phyloP scores from a whole-genome alignment of 441 rosid genomes.

The Populus hybrid region DNA sequence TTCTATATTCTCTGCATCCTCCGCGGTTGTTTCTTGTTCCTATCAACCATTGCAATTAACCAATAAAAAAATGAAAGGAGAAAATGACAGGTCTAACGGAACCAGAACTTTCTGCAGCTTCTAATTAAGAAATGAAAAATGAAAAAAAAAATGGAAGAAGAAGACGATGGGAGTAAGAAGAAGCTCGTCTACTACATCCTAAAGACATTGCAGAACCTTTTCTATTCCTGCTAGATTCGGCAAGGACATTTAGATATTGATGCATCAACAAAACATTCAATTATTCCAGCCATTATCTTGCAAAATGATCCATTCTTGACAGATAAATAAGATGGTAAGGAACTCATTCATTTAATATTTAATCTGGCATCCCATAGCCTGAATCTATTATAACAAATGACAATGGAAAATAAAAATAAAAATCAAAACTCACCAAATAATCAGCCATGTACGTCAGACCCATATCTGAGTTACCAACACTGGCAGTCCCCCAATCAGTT shows the following conservation, averaged over 20 bases:
- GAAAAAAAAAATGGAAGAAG: background rate
- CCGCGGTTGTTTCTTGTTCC: constrained; percentile 43
- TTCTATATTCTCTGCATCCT: background rate
- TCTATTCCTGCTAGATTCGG: background rate
- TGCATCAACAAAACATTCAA: background rate
- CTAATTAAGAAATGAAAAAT: background rate
- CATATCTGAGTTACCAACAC: constrained; percentile 9
- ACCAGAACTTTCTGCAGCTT: background rate
- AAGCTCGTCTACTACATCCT: background rate
- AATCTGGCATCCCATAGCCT: background rate
- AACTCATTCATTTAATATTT: background rate
- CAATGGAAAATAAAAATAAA: background rate
- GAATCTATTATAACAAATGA: background rate
- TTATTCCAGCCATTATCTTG: background rate
- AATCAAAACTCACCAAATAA: constrained; percentile 39
- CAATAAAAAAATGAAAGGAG: background rate
- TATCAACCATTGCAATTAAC: constrained; percentile 22
- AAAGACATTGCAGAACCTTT: background rate
- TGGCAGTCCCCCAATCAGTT: constrained; percentile 18
- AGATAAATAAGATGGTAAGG: background rate
- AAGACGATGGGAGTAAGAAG: background rate
- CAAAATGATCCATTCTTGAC: background rate
- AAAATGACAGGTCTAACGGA: background rate
- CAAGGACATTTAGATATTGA: background rate
- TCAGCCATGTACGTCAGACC: constrained; percentile 31